These are phyloP conservation scores for Colletotrichum sp. DNA, from an alignment of 2,329 filamentous ascomycete genomes.

Conservation along the genomic window DNA sequence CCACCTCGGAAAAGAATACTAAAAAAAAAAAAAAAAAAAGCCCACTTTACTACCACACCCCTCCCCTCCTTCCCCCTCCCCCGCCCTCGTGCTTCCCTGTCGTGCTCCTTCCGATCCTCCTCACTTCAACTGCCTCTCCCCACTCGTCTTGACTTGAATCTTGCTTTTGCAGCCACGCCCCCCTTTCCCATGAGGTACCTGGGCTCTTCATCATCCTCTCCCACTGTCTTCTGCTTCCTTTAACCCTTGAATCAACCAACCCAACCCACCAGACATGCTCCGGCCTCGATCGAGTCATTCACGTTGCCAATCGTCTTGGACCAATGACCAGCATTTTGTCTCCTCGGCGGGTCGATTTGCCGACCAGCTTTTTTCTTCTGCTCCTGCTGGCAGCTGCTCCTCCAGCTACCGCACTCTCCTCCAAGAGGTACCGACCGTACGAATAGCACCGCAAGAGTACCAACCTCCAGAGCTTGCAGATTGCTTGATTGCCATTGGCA, in stretches of 20 bases:
- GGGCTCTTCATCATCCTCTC: not conserved
- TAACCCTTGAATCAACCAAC: conserved; percentile 14
- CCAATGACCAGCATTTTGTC: conserved; percentile 1
- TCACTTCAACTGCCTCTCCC: not conserved
- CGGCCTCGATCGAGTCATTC: conserved; percentile 20
- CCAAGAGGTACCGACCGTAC: not conserved
- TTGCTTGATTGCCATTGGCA: conserved; percentile 7
- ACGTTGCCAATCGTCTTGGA: not conserved
- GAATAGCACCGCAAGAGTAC: not conserved
- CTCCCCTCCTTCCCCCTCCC: not conserved
- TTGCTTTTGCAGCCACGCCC: conserved; percentile 4
- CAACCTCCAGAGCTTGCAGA: conserved; percentile 1
- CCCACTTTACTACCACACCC: not conserved
- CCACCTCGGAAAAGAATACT: too few relatives aligned
- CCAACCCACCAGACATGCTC: conserved; percentile 10
- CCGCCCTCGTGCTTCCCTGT: not conserved
- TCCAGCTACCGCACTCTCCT: not conserved
- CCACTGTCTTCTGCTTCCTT: not conserved
- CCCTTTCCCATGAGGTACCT: not conserved
- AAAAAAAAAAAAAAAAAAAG: not conserved
- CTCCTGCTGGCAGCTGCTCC: not conserved
- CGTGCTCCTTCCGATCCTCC: conserved; percentile 2
- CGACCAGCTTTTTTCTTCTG: not conserved
- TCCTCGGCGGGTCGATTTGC: conserved; percentile 17
- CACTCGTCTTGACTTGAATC: not conserved